Conservation (phyloP, 352 stramenopile genomes). For the Blastocystis sp. region DNA sequence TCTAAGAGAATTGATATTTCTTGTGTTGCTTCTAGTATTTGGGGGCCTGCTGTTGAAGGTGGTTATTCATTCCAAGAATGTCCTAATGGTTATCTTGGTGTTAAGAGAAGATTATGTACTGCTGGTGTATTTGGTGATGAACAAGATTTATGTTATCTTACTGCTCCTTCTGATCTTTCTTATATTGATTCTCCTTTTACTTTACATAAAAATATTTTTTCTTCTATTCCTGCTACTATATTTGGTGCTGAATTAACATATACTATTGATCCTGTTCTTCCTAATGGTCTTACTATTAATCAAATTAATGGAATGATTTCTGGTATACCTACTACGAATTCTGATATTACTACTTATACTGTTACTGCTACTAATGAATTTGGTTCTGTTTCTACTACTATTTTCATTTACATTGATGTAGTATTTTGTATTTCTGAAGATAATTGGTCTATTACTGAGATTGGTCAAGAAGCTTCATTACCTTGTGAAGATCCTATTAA, state of each 20-base stretch:
- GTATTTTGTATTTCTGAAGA: slow-evolving; percentile 1
- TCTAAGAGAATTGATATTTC: slow-evolving; percentile 1
- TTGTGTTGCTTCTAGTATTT: background rate
- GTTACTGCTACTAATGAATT: slow-evolving; percentile 17
- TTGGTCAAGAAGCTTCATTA: background rate
- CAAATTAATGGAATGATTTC: slow-evolving; percentile 1
- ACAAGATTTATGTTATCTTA: slow-evolving; percentile 28
- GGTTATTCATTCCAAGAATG: slow-evolving; percentile 20
- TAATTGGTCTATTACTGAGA: slow-evolving; percentile 18
- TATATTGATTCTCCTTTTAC: too few species aligned
- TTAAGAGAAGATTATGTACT: slow-evolving; percentile 11
- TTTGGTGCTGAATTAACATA: slow-evolving; percentile 19
- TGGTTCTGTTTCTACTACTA: slow-evolving; percentile 6
- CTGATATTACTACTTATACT: slow-evolving; percentile 4
- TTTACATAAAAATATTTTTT: too few species aligned
- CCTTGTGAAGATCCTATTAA: slow-evolving; percentile 13
- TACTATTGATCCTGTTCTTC: background rate
- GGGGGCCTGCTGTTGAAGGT: background rate
- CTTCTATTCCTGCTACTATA: slow-evolving; percentile 1
- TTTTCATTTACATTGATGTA: slow-evolving; percentile 18
- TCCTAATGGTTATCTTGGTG: slow-evolving; percentile 16
- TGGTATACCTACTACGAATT: slow-evolving; percentile 4
- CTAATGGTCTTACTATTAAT: slow-evolving; percentile 21
- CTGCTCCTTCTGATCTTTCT: slow-evolving; percentile 7
- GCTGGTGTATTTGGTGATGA: too few species aligned